Conservation (phyloP, 805 yeast genomes). For the Metschnikowia sp. region DNA sequence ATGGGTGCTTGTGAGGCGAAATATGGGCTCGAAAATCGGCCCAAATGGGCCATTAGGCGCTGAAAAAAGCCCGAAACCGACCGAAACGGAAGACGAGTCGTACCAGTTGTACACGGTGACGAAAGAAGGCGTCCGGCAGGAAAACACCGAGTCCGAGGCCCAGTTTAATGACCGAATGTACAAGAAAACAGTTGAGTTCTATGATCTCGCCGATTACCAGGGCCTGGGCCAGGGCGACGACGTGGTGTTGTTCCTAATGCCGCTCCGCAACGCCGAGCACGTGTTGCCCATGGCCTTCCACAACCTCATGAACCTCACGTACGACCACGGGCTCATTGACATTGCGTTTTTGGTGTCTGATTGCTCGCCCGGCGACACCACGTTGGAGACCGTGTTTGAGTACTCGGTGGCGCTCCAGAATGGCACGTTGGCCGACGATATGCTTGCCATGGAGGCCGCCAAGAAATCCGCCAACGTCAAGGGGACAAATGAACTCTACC, state of each 20-base stretch:
- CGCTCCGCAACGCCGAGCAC: slow-evolving; percentile 73
- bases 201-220: slow-evolving; percentile 56
- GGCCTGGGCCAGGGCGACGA: slow-evolving; percentile 46
- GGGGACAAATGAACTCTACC: slow-evolving; percentile 61
- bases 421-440: slow-evolving; percentile 54
- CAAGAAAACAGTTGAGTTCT: slow-evolving; percentile 51
- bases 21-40: too few species aligned
- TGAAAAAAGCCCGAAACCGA: neutral
- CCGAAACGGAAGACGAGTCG: slow-evolving; percentile 8
- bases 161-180: slow-evolving; percentile 24
- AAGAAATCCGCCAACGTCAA: slow-evolving; percentile 32
- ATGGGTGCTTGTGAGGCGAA: slow-evolving; percentile 4
- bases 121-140: slow-evolving; percentile 27
- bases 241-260: slow-evolving; percentile 65
- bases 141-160: slow-evolving; percentile 19
- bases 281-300: slow-evolving; percentile 81
- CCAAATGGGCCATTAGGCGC: neutral
- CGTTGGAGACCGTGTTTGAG: slow-evolving; percentile 62
- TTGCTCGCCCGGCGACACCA: slow-evolving; percentile 65
- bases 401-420: slow-evolving; percentile 67
- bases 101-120: slow-evolving; percentile 29
- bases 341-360: slow-evolving; percentile 79
- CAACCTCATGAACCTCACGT: slow-evolving; percentile 81
- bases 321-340: slow-evolving; percentile 77
- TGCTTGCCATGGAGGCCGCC: slow-evolving; percentile 41